phyloP scores from a whole-genome alignment of 2,329 filamentous ascomycete genomes.

The Penicillium sp. region DNA sequence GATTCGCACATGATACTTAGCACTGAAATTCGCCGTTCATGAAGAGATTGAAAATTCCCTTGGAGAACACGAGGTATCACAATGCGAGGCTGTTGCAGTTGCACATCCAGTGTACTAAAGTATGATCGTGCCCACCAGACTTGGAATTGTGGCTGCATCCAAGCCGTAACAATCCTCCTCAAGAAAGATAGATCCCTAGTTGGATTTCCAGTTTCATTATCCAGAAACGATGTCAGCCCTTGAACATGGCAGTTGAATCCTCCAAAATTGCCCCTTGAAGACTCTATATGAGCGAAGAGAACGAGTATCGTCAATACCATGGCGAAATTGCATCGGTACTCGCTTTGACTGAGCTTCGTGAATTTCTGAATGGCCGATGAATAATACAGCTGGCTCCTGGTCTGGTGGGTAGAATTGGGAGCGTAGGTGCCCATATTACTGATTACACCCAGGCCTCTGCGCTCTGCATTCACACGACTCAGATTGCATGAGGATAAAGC shows the following conservation, averaged over 20 bases:
- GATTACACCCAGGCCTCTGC: slow-evolving; percentile 1
- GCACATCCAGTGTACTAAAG: slow-evolving; percentile 21
- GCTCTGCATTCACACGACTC: slow-evolving; percentile 17
- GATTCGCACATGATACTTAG: slow-evolving; percentile 24
- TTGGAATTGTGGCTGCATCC: slow-evolving; percentile 21
- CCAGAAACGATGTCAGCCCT: slow-evolving; percentile 9
- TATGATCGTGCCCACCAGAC: slow-evolving; percentile 26
- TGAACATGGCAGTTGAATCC: slow-evolving; percentile 21
- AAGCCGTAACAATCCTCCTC: slow-evolving; percentile 18
- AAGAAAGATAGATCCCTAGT: background rate
- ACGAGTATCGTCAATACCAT: slow-evolving; percentile 15
- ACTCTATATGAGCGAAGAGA: slow-evolving; percentile 21
- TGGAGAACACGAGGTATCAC: slow-evolving; percentile 9
- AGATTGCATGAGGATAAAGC: slow-evolving; percentile 22
- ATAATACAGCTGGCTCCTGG: slow-evolving; percentile 23
- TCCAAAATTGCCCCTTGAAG: slow-evolving; percentile 22
- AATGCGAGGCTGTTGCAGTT: slow-evolving; percentile 15
- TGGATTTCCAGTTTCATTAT: background rate
- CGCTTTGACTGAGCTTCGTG: slow-evolving; percentile 6
- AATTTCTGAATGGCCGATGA: slow-evolving; percentile 21
- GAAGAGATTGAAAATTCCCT: background rate
- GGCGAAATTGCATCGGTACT: slow-evolving; percentile 8
- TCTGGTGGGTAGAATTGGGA: slow-evolving; percentile 20
- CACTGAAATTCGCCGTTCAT: slow-evolving; percentile 18
- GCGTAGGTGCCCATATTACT: slow-evolving; percentile 10